Evolutionary conservation across 2,329 filamentous ascomycete genomes (phyloP), one percentile per base, ranked within the genome.

Genomic region (Beauveria sp.): DNA sequence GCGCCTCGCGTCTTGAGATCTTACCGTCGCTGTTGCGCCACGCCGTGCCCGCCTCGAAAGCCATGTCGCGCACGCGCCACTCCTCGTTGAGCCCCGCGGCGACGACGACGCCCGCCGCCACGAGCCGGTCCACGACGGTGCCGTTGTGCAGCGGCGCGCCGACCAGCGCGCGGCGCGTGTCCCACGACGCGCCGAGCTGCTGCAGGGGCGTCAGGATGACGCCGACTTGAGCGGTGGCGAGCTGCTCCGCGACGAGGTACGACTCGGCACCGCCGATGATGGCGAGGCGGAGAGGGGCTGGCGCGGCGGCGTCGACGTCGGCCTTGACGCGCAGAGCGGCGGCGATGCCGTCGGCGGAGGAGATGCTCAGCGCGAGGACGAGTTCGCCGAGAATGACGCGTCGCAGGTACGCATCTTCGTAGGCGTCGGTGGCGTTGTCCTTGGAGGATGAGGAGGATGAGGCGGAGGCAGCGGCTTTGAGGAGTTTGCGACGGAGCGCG

Each of bases 91-190:
- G 76, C 0, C 85, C 83, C 26, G 88, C 79, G 0, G 80, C 86
- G 1, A 82, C 77, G 3, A 74, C 69, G 0, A 88, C 86, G 2
- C 85, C 86, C 0, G 85, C 85, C 8, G 79, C 78, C 0, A 86
- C 66, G 1, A 89, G 77, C 14, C 68, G 71, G 64, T 88, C 84
- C 5, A 87, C 74, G 0, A 80, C 79, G 1, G 86, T 88, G 28
- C 85, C 85, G 66, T 88, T 87, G 0, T 85, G 87, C 0, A 89
- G 76, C 1, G 87, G 87, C 5, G 86, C 86, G 1, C 87, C 87
- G 0, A 84, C 81, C 12, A 89, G 75, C 0, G 83, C 80, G 2
- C 86, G 81, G 0, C 84, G 81, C 71, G 86, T 76, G 64, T 88
- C 85, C 87, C 86, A 89, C 0, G 69, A 71, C 3, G 69, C 71